Evolutionary conservation across 495 filamentous ascomycete genomes (phyloP).

Genomic region (Hypoxylon trugodes): DNA sequence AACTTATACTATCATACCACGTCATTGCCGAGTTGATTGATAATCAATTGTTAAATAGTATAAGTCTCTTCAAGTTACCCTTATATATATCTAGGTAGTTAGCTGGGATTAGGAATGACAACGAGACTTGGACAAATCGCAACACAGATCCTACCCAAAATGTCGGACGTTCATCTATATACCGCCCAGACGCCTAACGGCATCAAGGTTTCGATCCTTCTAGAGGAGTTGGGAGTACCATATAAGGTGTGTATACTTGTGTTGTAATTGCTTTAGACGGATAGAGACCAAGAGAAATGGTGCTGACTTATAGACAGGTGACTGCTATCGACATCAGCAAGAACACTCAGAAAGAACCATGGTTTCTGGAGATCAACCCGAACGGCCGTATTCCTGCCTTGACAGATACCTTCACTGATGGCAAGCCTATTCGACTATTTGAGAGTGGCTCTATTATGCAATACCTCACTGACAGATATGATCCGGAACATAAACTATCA

Average conservation of each 20-base stretch:
- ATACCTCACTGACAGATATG: conserved; percentile 64
- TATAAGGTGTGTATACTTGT: conserved; percentile 58
- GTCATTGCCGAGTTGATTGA: conserved; percentile 28
- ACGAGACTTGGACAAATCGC: conserved; percentile 32
- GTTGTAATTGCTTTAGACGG: conserved; percentile 41
- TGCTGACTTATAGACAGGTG: conserved; percentile 46
- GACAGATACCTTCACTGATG: conserved; percentile 78
- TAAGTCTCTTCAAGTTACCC: conserved; percentile 12
- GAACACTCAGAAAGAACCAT: conserved; percentile 78
- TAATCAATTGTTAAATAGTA: conserved; percentile 30
- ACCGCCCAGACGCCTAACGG: conserved; percentile 74
- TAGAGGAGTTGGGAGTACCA: conserved; percentile 84
- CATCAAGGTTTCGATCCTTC: conserved; percentile 83
- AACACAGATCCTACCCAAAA: conserved; percentile 23
- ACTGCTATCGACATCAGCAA: conserved; percentile 74
- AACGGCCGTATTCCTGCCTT: conserved; percentile 96
- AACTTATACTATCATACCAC: conserved; percentile 8
- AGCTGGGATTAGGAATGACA: conserved; percentile 24
- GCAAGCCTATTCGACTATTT: conserved; percentile 77
- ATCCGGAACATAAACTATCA: conserved; percentile 78
- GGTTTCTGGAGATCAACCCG: conserved; percentile 93
- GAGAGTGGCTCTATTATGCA: conserved; percentile 88
- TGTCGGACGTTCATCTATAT: conserved; percentile 58
- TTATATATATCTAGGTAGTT: neutral
- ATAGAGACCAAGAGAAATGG: neutral